Evolutionary conservation across 73 alveolate genomes (phyloP), one percentile per base, ranked within the genome.

Genomic region (Blepharisma stoltei): DNA sequence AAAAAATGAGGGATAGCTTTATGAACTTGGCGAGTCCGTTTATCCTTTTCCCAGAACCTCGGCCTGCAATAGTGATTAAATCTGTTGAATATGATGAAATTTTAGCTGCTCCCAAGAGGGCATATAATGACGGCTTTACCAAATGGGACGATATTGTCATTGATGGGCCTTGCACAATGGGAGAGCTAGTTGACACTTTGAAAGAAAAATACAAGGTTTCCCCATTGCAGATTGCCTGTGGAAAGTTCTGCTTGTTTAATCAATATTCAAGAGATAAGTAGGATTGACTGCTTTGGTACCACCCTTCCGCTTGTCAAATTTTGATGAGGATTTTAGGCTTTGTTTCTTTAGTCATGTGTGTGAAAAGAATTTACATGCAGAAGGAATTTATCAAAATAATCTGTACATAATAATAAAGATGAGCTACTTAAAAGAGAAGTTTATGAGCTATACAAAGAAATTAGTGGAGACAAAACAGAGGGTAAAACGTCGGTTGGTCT

Each of bases 61-160:
- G 46, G 27, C 93, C 90, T n/a, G 95, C 96, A 8, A 88, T 81
- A 55, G 87, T 90, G 89, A 93, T 81, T 69, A 25, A 80, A 70
- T 95, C 90, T 52, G 89, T 89, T 54, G 98, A 82, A 27, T 85
- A 70, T 75, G 96, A 92, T 81, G 93, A 91, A 46, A 70, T 86
- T 45, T 52, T 86, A 41, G 54, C 73, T 76, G 88, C 94, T 20
- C 96, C 97, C 37, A 88, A 87, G 6, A 94, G 92, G 82, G 97
- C 97, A 6, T 88, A 93, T 55, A 98, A 98, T 14, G 90, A 87
- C 68, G 92, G 92, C 54, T 94, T 82, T 88, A 88, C 96, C 54
- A 86, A 84, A 25, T 96, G 98, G 98, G 99, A 96, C 67, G 92
- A 88, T 77, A 88, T 94, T 47, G 87, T 54, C 9, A 78, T 94